These are phyloP conservation scores for Escovopsis sp. DNA, from an alignment of 2,329 filamentous ascomycete genomes.

Conservation along the genomic window DNA sequence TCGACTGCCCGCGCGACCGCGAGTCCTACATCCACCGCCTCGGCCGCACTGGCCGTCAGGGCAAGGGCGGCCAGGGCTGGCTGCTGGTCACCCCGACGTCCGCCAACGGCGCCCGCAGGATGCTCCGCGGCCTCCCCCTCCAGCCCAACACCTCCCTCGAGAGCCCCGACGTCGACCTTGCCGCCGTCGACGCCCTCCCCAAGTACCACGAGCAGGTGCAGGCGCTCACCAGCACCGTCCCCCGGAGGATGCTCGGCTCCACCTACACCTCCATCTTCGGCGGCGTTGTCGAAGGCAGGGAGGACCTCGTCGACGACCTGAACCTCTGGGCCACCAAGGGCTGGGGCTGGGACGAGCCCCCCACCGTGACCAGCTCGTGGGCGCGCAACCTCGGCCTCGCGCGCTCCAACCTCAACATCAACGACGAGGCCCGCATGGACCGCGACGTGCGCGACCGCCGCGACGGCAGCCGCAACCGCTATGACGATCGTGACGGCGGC, in stretches of 20 bases:
- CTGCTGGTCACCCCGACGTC: conserved; percentile 47
- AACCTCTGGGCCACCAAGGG: conserved; percentile 37
- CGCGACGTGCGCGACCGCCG: conserved; percentile 7
- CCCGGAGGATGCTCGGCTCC: conserved; percentile 16
- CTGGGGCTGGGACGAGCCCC: conserved; percentile 37
- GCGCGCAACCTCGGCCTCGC: conserved; percentile 18
- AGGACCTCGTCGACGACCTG: conserved; percentile 30
- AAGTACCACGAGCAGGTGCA: conserved; percentile 29
- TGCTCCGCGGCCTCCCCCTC: conserved; percentile 47
- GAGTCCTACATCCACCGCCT: conserved; percentile 67
- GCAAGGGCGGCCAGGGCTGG: conserved; percentile 58
- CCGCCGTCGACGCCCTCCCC: conserved; percentile 30
- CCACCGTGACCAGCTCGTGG: conserved; percentile 18
- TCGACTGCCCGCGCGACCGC: conserved; percentile 47
- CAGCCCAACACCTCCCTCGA: conserved; percentile 37
- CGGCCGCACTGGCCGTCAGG: conserved; percentile 62
- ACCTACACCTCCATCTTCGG: conserved; percentile 47
- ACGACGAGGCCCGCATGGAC: conserved; percentile 4
- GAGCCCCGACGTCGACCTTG: conserved; percentile 37
- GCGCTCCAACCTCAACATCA: conserved; percentile 22
- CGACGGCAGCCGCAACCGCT: conserved; percentile 5
- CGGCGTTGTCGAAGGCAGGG: conserved; percentile 25
- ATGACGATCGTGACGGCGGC: neutral
- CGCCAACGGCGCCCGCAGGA: conserved; percentile 27
- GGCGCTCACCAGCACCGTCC: conserved; percentile 27